These are phyloP conservation scores for Paramarasmius palmivorus DNA, from an alignment of 1,284 basidiomycete genomes.

Conservation along the genomic window DNA sequence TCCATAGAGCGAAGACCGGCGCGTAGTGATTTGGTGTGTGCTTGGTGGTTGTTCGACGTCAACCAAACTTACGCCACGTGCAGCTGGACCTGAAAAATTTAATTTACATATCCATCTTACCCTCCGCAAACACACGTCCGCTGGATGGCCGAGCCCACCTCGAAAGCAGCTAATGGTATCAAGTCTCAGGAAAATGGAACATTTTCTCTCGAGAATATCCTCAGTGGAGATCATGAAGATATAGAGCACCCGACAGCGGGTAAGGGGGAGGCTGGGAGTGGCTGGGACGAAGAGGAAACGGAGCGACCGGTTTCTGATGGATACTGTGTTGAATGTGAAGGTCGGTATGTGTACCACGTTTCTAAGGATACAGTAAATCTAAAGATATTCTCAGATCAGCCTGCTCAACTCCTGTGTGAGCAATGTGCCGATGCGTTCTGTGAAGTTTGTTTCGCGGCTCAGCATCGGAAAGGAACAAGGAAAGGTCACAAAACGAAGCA, in stretches of 20 bases:
- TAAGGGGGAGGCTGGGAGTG: constrained; percentile 37
- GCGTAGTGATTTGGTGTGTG: too few relatives aligned
- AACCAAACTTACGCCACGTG: too few relatives aligned
- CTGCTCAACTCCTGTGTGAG: constrained; percentile 71
- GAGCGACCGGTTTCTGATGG: constrained; percentile 56
- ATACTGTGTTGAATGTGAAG: constrained; percentile 81
- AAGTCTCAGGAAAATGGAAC: not conserved
- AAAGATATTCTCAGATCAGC: constrained; percentile 58
- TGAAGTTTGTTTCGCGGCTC: constrained; percentile 79
- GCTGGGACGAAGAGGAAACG: constrained; percentile 65
- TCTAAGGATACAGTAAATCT: constrained; percentile 1
- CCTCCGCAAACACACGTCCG: not conserved
- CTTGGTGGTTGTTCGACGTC: not conserved
- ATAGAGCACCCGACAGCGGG: constrained; percentile 52
- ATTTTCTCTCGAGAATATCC: constrained; percentile 69
- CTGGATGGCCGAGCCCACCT: not conserved
- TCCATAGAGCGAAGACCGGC: too few relatives aligned
- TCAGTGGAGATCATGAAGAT: constrained; percentile 57
- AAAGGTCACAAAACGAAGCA: constrained; percentile 62
- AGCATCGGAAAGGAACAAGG: constrained; percentile 77
- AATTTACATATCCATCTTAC: too few relatives aligned
- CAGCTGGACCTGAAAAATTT: too few relatives aligned
- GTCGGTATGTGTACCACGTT: constrained; percentile 36
- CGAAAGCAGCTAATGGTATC: not conserved
- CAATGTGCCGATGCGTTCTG: constrained; percentile 73